phyloP scores from a whole-genome alignment of 2,329 filamentous ascomycete genomes.

The Talaromyces sp. region DNA sequence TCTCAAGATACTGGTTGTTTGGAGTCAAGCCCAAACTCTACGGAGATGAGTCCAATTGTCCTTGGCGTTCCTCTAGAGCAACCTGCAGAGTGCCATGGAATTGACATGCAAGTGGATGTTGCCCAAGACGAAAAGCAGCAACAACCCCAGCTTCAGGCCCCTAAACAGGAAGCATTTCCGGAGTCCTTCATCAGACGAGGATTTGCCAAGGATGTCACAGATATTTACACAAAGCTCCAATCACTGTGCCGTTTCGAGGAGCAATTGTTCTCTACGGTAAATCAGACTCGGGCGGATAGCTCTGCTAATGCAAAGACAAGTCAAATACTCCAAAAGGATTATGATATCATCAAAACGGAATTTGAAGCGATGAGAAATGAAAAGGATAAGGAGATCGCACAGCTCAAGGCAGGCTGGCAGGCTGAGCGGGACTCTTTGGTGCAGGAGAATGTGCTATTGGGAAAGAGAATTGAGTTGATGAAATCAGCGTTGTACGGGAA shows the following conservation, averaged over 20 bases:
- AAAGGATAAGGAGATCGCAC: background rate
- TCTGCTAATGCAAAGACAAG: background rate
- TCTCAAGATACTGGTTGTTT: background rate
- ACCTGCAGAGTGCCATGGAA: background rate
- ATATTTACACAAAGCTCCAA: background rate
- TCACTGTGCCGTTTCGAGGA: background rate
- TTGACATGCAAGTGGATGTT: background rate
- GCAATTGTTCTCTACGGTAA: background rate
- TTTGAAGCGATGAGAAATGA: background rate
- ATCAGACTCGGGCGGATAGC: background rate
- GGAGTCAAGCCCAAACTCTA: background rate
- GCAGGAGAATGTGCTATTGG: background rate
- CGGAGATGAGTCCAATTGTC: background rate
- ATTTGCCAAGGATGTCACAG: background rate
- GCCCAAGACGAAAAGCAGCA: background rate
- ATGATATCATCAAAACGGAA: background rate
- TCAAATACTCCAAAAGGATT: background rate
- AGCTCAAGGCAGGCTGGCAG: background rate
- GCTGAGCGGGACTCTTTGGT: background rate
- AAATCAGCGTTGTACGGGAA: background rate
- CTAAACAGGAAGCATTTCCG: background rate
- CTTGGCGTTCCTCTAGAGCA: background rate
- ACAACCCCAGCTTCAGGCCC: background rate
- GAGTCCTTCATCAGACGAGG: background rate
- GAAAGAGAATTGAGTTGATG: background rate